Conservation (phyloP, 1,139 yeast species). For the Taphrina populina region DNA sequence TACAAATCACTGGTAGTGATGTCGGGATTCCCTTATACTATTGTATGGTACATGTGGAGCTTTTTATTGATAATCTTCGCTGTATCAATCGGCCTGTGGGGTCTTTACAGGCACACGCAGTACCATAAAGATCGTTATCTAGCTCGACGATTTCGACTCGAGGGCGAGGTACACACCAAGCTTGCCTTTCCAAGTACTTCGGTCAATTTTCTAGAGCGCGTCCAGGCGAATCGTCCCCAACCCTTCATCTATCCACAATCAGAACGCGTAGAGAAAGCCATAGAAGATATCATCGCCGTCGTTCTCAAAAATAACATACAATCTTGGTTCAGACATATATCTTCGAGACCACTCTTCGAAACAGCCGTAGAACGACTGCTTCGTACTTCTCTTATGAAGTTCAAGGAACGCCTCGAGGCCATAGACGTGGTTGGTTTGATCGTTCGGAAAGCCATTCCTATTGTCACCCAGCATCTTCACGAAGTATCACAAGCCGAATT, state of each 20-base stretch:
- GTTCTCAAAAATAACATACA: constrained; percentile 62
- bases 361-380: constrained; percentile 56
- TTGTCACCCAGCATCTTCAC: constrained; percentile 63
- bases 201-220: neutral
- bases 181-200: neutral
- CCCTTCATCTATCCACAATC: constrained; percentile 26
- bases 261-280: constrained; percentile 10
- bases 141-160: too few species aligned
- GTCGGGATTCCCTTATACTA: too few species aligned
- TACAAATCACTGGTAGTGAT: too few species aligned
- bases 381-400: constrained; percentile 48
- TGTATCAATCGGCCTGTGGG: too few species aligned
- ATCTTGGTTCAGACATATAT: constrained; percentile 58
- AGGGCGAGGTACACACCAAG: too few species aligned
- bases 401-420: constrained; percentile 50
- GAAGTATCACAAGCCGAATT: constrained; percentile 57
- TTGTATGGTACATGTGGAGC: too few species aligned
- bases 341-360: constrained; percentile 58
- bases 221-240: neutral
- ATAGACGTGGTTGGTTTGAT: constrained; percentile 60
- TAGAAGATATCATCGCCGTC: constrained; percentile 55
- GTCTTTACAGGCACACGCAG: too few species aligned
- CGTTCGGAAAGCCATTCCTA: constrained; percentile 61
- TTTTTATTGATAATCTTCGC: too few species aligned
- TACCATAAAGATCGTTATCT: too few species aligned